Evolutionary conservation across 2,329 filamentous ascomycete species (phyloP), one percentile per base, ranked within the genome.

Genomic region (Decorospora gaudefroyi): DNA sequence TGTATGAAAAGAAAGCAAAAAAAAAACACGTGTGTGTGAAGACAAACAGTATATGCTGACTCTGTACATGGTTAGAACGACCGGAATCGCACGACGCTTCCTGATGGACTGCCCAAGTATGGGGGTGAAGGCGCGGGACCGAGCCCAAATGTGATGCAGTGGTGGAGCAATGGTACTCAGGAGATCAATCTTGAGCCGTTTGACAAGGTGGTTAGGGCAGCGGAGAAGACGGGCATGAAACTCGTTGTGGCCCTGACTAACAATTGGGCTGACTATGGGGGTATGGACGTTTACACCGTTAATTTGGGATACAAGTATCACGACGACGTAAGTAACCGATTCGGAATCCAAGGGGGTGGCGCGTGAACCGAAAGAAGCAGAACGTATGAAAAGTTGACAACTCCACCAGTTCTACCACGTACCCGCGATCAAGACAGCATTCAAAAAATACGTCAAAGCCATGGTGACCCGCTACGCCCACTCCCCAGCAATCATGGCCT

Each of bases 191-290:
- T 74, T 4, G 55, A 63, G 23, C 67, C 71, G 6, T 76, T 81
- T 45, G 78, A 81, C 65, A 75, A 76, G 50, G 78, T 80, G 3
- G 74, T 81, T 13, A 59, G 72, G 11, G 76, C 76, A 0, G 78
- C 79, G 0, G 69, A 73, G 23, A 75, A 75, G 25, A 68, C 70
- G 1, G 74, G 73, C 32, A 74, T 79, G 49, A 81, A 81, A 67
- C 69, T 82, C 2, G 69, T 82, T 21, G 66, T 82, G 9, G 72
- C 78, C 0, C 57, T 82, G 44, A 81, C 78, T 0, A 82, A 82
- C 65, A 80, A 81, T 38, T 82, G 79, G 79, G 78, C 78, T 4
- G 78, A 81, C 41, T 82, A 81, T 37, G 78, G 79, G 12, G 79
- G 79, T n/a, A 80, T 81, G 77, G 78, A 81, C 22, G 75, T 81